Evolutionary conservation across 176 grass and related monocot genomes (phyloP).

Genomic region (Oryza glumipatula): DNA sequence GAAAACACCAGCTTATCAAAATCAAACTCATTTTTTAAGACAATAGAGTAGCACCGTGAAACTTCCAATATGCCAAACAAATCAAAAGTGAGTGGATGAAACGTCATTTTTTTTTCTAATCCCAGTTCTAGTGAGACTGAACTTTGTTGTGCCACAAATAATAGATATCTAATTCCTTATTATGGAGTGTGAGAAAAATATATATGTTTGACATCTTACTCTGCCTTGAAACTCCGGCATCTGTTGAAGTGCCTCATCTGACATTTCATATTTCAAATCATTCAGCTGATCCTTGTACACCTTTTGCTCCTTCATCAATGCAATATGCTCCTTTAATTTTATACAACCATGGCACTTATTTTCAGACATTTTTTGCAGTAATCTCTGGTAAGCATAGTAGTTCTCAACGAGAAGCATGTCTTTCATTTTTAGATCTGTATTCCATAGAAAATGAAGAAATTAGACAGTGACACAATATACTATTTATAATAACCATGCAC

Average conservation of each 20-base stretch:
- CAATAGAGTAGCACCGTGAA: slow-evolving; percentile 4
- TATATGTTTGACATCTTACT: slow-evolving; percentile 50
- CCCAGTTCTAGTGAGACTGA: neutral
- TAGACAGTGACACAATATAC: slow-evolving; percentile 12
- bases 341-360: slow-evolving; percentile 98
- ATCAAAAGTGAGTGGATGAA: slow-evolving; percentile 1
- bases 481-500: slow-evolving; percentile 18
- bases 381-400: slow-evolving; percentile 60
- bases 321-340: slow-evolving; percentile 91
- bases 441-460: slow-evolving; percentile 37
- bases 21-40: neutral
- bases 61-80: neutral
- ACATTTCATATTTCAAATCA: slow-evolving; percentile 87
- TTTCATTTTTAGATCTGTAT: slow-evolving; percentile 87
- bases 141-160: neutral
- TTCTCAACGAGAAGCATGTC: slow-evolving; percentile 67
- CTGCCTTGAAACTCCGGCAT: slow-evolving; percentile 99
- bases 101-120: neutral
- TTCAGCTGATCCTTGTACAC: slow-evolving; percentile 74
- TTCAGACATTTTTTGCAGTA: slow-evolving; percentile 71
- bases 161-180: neutral
- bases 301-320: slow-evolving; percentile 76
- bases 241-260: slow-evolving; percentile 95
- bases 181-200: neutral
- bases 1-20: neutral